These are phyloP conservation scores for Arachnopeziza araneosa DNA, from an alignment of 2,329 filamentous ascomycete species.

Conservation along the genomic window DNA sequence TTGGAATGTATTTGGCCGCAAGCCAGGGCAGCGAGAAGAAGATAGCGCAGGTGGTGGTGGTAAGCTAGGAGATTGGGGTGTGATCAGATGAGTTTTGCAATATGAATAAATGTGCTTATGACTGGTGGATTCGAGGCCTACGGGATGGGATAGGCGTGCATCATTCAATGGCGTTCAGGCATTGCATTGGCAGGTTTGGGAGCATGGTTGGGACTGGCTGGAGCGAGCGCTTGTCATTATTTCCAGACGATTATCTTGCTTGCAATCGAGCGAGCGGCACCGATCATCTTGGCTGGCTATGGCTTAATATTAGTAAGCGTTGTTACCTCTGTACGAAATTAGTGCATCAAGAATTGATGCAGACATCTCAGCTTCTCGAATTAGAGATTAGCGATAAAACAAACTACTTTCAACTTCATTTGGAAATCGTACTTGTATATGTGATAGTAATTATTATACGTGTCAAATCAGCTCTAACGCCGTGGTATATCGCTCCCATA, in stretches of 20 bases:
- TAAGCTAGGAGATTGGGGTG: slow-evolving; percentile 71
- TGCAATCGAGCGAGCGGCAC: not conserved
- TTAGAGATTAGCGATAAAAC: not conserved
- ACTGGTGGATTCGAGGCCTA: not conserved
- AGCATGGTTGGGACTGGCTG: not conserved
- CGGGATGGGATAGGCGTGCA: not conserved
- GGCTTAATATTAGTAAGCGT: not conserved
- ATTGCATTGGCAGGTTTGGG: not conserved
- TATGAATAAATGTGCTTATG: not conserved
- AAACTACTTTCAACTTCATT: not conserved
- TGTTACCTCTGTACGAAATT: not conserved
- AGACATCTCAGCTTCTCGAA: not conserved
- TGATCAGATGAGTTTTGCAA: slow-evolving; percentile 58
- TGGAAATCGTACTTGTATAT: not conserved
- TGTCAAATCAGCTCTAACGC: not conserved
- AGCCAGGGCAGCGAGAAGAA: slow-evolving; percentile 63
- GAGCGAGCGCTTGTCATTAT: not conserved
- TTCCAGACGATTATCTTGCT: not conserved
- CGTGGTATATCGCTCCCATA: not conserved
- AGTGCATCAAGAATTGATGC: not conserved
- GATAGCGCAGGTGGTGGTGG: slow-evolving; percentile 56
- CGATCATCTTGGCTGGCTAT: not conserved
- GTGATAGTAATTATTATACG: not conserved
- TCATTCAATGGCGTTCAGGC: not conserved
- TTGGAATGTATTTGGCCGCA: slow-evolving; percentile 91